Conservation (phyloP, 169 alveolate genomes). For the Theileria sp. region DNA sequence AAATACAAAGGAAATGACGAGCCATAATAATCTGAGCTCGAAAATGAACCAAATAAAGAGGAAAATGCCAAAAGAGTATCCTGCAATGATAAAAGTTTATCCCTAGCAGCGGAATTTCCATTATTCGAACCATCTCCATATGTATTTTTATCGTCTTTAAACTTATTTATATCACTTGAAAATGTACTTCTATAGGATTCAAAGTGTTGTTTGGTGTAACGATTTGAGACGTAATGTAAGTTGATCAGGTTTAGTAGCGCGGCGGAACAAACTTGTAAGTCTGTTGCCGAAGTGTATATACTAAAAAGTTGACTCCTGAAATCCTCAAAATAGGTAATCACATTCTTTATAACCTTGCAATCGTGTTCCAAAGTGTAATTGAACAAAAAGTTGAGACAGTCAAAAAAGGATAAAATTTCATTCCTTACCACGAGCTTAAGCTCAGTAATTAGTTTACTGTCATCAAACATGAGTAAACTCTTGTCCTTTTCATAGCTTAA, state of each 20-base stretch:
- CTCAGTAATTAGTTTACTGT: background rate
- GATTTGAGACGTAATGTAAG: background rate
- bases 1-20: background rate
- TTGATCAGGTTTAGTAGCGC: background rate
- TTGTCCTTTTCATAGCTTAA: background rate
- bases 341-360: background rate
- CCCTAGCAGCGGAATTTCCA: background rate
- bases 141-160: too few species aligned
- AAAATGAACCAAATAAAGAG: background rate
- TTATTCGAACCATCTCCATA: background rate
- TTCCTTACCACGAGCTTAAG: background rate
- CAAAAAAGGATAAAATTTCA: background rate
- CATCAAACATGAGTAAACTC: background rate
- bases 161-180: background rate
- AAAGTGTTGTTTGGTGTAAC: background rate
- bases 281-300: background rate
- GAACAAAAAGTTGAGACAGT: background rate
- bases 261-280: background rate
- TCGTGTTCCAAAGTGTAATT: background rate
- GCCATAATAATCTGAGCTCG: background rate
- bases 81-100: background rate
- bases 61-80: background rate
- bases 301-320: slow-evolving; percentile 3
- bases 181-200: background rate
- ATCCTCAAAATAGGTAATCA: background rate